Evolutionary conservation across 345 rosid species (phyloP).

Genomic region (Streptanthus diversifolius): DNA sequence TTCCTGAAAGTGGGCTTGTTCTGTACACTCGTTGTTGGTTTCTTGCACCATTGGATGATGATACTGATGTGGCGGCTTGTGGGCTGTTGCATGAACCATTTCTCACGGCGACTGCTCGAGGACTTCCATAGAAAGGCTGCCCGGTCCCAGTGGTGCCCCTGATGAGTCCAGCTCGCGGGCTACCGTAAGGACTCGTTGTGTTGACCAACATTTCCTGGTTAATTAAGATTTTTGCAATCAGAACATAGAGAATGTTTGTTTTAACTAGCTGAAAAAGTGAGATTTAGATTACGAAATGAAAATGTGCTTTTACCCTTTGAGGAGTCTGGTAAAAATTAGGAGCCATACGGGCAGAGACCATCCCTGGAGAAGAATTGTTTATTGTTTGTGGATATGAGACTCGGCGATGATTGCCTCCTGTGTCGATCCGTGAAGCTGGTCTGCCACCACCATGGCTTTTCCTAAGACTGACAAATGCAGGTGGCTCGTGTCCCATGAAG

Average conservation of each 20-base stretch:
- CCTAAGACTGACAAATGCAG: slow-evolving; percentile 38
- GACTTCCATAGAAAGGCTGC: slow-evolving; percentile 25
- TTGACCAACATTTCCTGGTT: slow-evolving; percentile 28
- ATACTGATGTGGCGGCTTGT: neutral
- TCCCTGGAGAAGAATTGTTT: slow-evolving; percentile 38
- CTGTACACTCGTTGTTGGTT: slow-evolving; percentile 28
- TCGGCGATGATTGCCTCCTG: slow-evolving; percentile 39
- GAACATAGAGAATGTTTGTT: neutral
- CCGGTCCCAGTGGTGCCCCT: neutral
- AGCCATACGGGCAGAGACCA: slow-evolving; percentile 35
- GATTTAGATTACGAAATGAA: neutral
- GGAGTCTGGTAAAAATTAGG: slow-evolving; percentile 40
- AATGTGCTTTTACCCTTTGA: slow-evolving; percentile 40
- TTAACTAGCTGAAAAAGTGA: neutral
- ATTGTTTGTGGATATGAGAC: slow-evolving; percentile 55
- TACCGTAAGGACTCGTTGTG: slow-evolving; percentile 19
- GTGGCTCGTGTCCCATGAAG: slow-evolving; percentile 50
- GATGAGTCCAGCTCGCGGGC: slow-evolving; percentile 22
- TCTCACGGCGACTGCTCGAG: slow-evolving; percentile 6
- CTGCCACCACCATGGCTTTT: slow-evolving; percentile 42
- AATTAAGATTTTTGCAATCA: neutral
- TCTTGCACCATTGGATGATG: slow-evolving; percentile 20
- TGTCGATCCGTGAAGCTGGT: slow-evolving; percentile 38
- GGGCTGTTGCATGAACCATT: slow-evolving; percentile 17
- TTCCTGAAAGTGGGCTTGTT: slow-evolving; percentile 31